Percentiles rank a stretch among this genome's conserved stretches.
Conservation (phyloP, 1,139 yeast genomes). For the Diutina pseudorugosa region DNA sequence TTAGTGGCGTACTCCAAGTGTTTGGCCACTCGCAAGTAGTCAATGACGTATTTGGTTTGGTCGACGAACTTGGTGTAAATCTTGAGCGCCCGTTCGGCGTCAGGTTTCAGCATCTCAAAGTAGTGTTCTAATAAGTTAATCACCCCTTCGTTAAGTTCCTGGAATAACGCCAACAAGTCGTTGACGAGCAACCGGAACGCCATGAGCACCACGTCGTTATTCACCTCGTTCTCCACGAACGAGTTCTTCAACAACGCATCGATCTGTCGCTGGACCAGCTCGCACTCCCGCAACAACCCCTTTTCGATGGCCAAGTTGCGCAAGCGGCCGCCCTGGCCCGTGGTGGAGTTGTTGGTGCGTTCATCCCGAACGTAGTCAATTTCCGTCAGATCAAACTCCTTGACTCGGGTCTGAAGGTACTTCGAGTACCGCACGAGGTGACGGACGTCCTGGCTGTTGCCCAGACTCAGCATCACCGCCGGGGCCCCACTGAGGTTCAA, state of each 20-base stretch:
- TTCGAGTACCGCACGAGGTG: conserved; percentile 58
- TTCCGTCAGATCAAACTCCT: conserved; percentile 51
- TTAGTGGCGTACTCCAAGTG: conserved; percentile 80
- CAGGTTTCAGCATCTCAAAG: conserved; percentile 78
- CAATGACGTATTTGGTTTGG: conserved; percentile 79
- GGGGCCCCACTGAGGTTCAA: conserved; percentile 33
- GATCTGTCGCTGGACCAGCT: conserved; percentile 74
- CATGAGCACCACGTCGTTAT: conserved; percentile 72
- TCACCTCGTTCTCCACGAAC: conserved; percentile 62
- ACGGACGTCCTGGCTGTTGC: conserved; percentile 38
- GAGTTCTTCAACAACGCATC: conserved; percentile 63
- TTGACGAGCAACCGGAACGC: conserved; percentile 80
- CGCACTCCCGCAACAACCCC: conserved; percentile 74
- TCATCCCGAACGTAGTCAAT: conserved; percentile 75
- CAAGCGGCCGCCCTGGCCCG: conserved; percentile 51
- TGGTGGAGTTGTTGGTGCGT: conserved; percentile 30
- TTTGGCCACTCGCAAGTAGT: conserved; percentile 79
- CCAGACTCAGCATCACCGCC: conserved; percentile 10
- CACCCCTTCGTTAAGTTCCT: conserved; percentile 88
- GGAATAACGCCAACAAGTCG: conserved; percentile 76
- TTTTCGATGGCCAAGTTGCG: conserved; percentile 59
- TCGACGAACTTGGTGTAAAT: conserved; percentile 79
- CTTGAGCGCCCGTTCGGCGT: conserved; percentile 77
- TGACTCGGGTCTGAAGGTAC: conserved; percentile 57
- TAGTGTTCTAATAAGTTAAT: conserved; percentile 86